Percentiles rank a stretch among this genome's conserved stretches.
Conservation (phyloP, 2,329 filamentous ascomycete species). For the Pseudocercospora eumusae region DNA sequence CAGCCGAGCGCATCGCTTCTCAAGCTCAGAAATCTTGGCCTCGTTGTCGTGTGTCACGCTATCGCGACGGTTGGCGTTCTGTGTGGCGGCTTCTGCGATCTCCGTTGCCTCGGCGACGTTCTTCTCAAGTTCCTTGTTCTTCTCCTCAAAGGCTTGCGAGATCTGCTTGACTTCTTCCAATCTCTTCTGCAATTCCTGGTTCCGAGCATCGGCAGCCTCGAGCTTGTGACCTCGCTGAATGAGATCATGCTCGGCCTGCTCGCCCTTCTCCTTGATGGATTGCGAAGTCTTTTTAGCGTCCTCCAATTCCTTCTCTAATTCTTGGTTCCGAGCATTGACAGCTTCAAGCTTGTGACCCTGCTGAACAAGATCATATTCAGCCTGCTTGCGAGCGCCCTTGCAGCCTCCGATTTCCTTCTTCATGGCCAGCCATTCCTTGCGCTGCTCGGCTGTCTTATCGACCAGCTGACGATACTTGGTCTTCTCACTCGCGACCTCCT, state of each 20-base stretch:
- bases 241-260: too few species aligned
- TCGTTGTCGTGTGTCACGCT: not conserved
- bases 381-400: slow-evolving; percentile 2
- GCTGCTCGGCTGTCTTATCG: not conserved
- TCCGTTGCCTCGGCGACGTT: not conserved
- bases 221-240: too few species aligned
- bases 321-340: not conserved
- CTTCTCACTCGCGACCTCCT: not conserved
- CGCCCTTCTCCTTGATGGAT: too few species aligned
- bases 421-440: not conserved
- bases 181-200: not conserved
- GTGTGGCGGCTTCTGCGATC: not conserved
- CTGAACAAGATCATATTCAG: not conserved
- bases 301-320: not conserved
- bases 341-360: not conserved
- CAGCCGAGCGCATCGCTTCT: not conserved
- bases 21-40: not conserved
- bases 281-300: not conserved
- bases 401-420: slow-evolving; percentile 7
- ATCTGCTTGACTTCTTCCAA: not conserved
- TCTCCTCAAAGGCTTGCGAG: not conserved
- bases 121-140: not conserved
- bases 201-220: too few species aligned
- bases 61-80: not conserved
- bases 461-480: not conserved